Evolutionary conservation across 306 rosid genomes (phyloP), one percentile per base, ranked within the genome.

Genomic region (Fagus sylvatica): DNA sequence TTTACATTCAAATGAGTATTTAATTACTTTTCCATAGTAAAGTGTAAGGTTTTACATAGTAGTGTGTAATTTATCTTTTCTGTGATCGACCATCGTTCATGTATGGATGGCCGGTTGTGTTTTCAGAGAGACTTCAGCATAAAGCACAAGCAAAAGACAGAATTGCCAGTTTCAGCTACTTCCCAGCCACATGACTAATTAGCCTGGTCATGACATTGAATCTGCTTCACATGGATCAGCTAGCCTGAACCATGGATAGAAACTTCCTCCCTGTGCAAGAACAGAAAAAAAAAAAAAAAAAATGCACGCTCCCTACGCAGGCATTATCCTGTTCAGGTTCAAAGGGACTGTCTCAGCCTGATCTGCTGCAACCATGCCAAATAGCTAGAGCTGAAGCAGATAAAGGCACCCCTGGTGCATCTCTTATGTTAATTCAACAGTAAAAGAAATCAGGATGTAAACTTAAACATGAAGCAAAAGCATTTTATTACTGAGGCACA

Each of bases 221-320:
- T 40, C 82, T 62, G 87, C 85, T 71, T 68, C 81, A 56, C 74
- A 77, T 78, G 60, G 56, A 78, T 59, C 78, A 64, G 90, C 72
- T 51, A 78, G 85, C 86, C 74, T 75, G 32, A 80, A 53, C 81
- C 81, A 74, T 60, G 53, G 81, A 75, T 51, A 54, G 69, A 56
- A 72, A 39, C 81, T 53, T 41, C 81, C 62, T 39, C 81, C 98
- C 97, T 93, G 98, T 89, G 83, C 77, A 91, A 82, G 82, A 86
- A 87, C 84, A 73, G 74, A 74, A 66, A 22, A 37, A 62, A 67
- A 74, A 80, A 72, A 81, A 82, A 76, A 78, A 74, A 83, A 80
- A 87, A 81, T 88, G 99, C 99, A 93, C 99, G 67, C 99, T 95
- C 98, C 99, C 98, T 95, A 87, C 98, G 98, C 99, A 95, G 98